Evolutionary conservation across 2,329 filamentous ascomycete genomes (phyloP), one percentile per base, ranked within the genome.

Genomic region (Cladosporium sp.): DNA sequence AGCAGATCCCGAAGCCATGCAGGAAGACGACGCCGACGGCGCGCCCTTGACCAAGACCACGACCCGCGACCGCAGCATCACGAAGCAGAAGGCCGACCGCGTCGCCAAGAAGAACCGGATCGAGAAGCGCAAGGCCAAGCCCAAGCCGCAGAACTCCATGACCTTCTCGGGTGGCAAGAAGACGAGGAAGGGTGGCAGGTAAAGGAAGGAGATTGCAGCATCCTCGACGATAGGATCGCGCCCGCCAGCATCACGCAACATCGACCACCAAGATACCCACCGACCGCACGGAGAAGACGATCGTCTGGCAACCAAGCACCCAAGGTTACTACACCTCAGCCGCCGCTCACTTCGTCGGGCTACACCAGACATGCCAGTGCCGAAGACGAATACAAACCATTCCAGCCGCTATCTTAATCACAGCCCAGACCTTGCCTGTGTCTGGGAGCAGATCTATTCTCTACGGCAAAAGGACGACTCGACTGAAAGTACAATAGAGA

Each of bases 1-100:
- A 53, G 50, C 43, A 53, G 50, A 53, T 46, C 43, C 50, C 28
- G 50, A 53, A 2, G 50, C 43, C 19, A 53, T 53, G 50, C 48
- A 50, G 43, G 48, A 50, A 9, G 50, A 53, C 19, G 49, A 31
- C 16, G 49, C 49, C 42, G 49, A 52, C 31, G 50, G 50, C 44
- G 50, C 50, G 9, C 43, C 50, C 16, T 43, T 53, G 43, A 46
- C 50, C 37, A 46, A 33, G 18, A 53, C 22, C 35, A 53, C 50
- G 18, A 53, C 50, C 9, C 44, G 31, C 9, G 43, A 53, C 14
- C 43, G 50, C 31, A 53, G 50, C 43, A 42, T 46, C 43, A 46
- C 50, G 28, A 46, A 53, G 37, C 48, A 50, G 22, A 50, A 50
- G 40, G 48, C 48, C 40, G 48, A 50, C 48, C 48, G 48, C 18